These are phyloP conservation scores for Camellia oleifera DNA, from an alignment of 179 eudicot species.

Conservation along the genomic window DNA sequence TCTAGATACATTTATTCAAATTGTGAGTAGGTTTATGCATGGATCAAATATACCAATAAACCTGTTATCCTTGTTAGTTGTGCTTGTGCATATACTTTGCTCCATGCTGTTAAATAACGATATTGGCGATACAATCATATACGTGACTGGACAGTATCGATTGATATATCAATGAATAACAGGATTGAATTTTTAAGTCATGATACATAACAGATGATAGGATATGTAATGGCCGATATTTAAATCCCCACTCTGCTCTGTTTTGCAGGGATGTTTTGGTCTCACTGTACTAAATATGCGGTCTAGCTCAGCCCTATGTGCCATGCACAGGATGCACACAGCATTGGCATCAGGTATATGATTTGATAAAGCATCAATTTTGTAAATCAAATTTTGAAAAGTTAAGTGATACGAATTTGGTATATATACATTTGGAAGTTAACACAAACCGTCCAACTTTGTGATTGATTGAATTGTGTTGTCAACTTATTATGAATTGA, in stretches of 20 bases:
- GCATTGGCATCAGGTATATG: background rate
- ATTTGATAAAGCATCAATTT: background rate
- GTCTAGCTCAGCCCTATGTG: background rate
- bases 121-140: too few relatives aligned
- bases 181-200: too few relatives aligned
- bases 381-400: background rate
- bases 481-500: background rate
- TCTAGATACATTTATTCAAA: background rate
- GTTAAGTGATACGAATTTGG: background rate
- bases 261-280: background rate
- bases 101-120: too few relatives aligned
- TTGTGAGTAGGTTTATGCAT: background rate
- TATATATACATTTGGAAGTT: background rate
- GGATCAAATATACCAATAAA: background rate
- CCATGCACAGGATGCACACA: background rate
- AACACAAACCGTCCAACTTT: background rate
- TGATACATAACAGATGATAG: too few relatives aligned
- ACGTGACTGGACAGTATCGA: too few relatives aligned
- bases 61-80: background rate
- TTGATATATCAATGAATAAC: too few relatives aligned
- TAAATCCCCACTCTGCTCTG: too few relatives aligned
- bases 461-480: constrained; percentile 8
- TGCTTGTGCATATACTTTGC: background rate
- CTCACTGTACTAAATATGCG: background rate
- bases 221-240: too few relatives aligned